Conservation (phyloP, 495 filamentous ascomycete species). For the Cairneyella variabilis region DNA sequence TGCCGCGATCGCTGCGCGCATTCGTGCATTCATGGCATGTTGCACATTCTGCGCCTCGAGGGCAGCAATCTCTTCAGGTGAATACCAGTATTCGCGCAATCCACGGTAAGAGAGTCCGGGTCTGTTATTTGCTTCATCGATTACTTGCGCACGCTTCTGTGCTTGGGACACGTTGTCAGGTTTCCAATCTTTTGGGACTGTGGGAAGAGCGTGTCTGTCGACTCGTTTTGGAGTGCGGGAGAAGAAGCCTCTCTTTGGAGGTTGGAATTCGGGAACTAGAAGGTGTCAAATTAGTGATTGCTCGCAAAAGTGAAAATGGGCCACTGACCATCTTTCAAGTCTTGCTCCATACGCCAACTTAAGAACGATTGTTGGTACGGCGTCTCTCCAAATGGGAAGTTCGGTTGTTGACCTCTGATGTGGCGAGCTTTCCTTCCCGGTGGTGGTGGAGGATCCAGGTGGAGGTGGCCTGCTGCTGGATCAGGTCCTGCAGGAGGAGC, state of each 20-base stretch:
- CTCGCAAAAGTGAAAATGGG: neutral
- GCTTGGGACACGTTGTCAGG: slow-evolving; percentile 2
- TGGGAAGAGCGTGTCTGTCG: slow-evolving; percentile 8
- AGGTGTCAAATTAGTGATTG: too few species aligned
- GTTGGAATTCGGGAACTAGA: slow-evolving; percentile 21
- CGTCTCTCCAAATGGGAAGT: slow-evolving; percentile 26
- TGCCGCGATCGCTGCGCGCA: neutral
- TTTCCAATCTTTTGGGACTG: slow-evolving; percentile 1
- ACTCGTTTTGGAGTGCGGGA: neutral
- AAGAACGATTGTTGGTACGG: slow-evolving; percentile 18
- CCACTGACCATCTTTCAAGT: slow-evolving; percentile 21
- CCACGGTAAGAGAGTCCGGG: neutral
- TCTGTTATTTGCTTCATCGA: neutral
- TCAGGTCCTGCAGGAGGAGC: neutral
- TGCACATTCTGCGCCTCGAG: neutral
- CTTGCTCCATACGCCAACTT: slow-evolving; percentile 20
- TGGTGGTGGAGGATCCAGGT: neutral
- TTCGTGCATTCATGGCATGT: neutral
- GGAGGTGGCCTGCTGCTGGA: neutral
- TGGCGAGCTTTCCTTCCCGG: slow-evolving; percentile 6
- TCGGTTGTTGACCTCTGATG: slow-evolving; percentile 11
- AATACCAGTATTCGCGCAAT: neutral
- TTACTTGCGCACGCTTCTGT: neutral
- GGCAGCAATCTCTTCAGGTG: neutral
- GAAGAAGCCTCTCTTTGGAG: neutral